A percentile compares a stretch with the other conserved stretches of the same genome.
These are phyloP conservation scores for Pugionium dolabratum DNA, from an alignment of 345 rosid species.

Conservation along the genomic window DNA sequence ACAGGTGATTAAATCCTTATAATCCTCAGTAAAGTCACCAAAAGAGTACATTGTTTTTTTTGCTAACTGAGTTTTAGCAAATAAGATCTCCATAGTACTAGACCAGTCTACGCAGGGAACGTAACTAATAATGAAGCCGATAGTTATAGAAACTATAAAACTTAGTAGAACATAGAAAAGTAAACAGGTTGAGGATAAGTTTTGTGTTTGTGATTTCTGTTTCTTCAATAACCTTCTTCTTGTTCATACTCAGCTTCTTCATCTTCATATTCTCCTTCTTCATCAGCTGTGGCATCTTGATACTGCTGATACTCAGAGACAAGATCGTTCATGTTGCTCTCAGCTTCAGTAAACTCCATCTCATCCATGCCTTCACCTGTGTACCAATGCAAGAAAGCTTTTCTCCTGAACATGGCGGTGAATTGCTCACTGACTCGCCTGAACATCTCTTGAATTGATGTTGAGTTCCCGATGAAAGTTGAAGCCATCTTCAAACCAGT, in stretches of 20 bases:
- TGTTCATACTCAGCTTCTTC: conserved; percentile 44
- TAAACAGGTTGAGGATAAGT: conserved; percentile 30
- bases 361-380: too few species aligned
- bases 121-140: conserved; percentile 21
- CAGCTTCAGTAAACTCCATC: too few species aligned
- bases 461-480: conserved; percentile 61
- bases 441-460: too few species aligned
- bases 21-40: too few species aligned
- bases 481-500: conserved; percentile 60
- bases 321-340: too few species aligned
- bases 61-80: neutral
- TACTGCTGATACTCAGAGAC: conserved; percentile 73
- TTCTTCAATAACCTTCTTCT: conserved; percentile 40
- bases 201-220: neutral
- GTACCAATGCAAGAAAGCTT: too few species aligned
- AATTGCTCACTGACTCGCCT: too few species aligned
- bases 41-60: too few species aligned
- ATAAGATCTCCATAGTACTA: too few species aligned
- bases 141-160: conserved; percentile 36
- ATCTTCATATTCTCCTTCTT: conserved; percentile 43
- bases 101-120: conserved; percentile 2
- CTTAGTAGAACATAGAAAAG: conserved; percentile 18
- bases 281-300: conserved; percentile 60
- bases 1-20: too few species aligned
- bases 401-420: too few species aligned